Evolutionary conservation across 2,329 filamentous ascomycete genomes (phyloP).

Genomic region (Plenodomus tracheiphilus): DNA sequence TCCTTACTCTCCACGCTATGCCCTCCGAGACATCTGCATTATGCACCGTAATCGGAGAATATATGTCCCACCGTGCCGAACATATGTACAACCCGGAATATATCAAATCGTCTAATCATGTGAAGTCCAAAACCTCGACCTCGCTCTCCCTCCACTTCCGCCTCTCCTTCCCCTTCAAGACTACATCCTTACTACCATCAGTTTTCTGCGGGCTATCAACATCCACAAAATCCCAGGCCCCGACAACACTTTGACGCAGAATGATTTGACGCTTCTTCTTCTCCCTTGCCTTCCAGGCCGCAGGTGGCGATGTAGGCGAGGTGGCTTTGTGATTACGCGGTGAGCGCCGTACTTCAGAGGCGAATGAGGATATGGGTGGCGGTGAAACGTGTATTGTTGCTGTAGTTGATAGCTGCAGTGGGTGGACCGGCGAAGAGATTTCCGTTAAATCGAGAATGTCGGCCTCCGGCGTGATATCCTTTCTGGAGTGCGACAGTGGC

Average conservation of each 20-base stretch:
- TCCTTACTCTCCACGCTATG: no score
- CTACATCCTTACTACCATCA: neutral
- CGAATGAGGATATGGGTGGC: conserved; percentile 2
- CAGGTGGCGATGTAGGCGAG: conserved; percentile 19
- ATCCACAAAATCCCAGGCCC: conserved; percentile 39
- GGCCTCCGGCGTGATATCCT: conserved; percentile 13
- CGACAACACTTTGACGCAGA: conserved; percentile 36
- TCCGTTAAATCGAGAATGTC: conserved; percentile 28
- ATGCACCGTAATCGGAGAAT: no score
- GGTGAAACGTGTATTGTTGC: conserved; percentile 5
- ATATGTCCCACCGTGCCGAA: no score
- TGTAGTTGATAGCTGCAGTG: neutral
- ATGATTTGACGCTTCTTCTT: conserved; percentile 38
- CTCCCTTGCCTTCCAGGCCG: conserved; percentile 35
- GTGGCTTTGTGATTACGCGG: conserved; percentile 18
- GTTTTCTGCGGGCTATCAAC: conserved; percentile 18
- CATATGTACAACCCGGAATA: no score
- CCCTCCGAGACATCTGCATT: no score
- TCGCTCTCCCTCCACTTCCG: conserved; percentile 42
- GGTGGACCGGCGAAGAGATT: conserved; percentile 15
- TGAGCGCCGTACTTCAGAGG: conserved; percentile 20
- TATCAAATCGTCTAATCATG: conserved; percentile 5
- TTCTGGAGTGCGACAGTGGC: neutral
- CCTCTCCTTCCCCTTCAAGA: conserved; percentile 30
- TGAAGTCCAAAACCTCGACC: conserved; percentile 42